Evolutionary conservation across 208 protist genomes (phyloP).

Genomic region (Trypanosomatidae sp.): DNA sequence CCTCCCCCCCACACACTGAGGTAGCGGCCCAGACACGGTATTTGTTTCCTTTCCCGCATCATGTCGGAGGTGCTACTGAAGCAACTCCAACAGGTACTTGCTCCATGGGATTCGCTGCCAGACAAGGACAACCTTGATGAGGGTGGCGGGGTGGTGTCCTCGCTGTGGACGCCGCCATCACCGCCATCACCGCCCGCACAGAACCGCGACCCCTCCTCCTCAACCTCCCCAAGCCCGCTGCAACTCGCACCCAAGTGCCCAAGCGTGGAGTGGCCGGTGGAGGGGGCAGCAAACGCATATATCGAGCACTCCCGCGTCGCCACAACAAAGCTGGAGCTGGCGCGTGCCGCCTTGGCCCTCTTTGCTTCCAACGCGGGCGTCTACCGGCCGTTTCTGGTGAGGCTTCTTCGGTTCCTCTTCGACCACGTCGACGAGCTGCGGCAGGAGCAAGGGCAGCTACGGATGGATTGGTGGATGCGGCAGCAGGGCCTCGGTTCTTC

Average conservation of each 20-base stretch:
- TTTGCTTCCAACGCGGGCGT: conserved; percentile 75
- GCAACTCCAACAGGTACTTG: conserved; percentile 60
- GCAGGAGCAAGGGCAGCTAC: conserved; percentile 30
- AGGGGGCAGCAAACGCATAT: not conserved
- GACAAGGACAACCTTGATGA: conserved; percentile 2
- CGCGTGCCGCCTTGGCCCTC: conserved; percentile 71
- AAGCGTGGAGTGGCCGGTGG: not conserved
- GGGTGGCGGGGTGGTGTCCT: not conserved
- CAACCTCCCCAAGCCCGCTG: not conserved
- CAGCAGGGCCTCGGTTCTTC: not conserved
- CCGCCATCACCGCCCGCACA: not conserved
- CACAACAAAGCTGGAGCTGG: conserved; percentile 58
- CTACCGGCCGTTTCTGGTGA: conserved; percentile 67
- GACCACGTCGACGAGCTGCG: conserved; percentile 64
- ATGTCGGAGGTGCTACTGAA: conserved; percentile 38
- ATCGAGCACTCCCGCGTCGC: conserved; percentile 12
- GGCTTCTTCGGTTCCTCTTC: conserved; percentile 76
- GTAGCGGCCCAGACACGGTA: not conserved
- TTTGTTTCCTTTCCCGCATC: not conserved
- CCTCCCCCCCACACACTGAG: not conserved
- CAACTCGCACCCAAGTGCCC: not conserved
- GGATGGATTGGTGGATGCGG: conserved; percentile 8
- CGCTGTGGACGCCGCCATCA: not conserved
- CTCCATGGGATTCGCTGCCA: conserved; percentile 43
- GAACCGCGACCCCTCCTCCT: not conserved